Base-by-base conservation (phyloP, 371 early-diverging fungal genomes). In the Basidiobolus meristosporus region DNA sequence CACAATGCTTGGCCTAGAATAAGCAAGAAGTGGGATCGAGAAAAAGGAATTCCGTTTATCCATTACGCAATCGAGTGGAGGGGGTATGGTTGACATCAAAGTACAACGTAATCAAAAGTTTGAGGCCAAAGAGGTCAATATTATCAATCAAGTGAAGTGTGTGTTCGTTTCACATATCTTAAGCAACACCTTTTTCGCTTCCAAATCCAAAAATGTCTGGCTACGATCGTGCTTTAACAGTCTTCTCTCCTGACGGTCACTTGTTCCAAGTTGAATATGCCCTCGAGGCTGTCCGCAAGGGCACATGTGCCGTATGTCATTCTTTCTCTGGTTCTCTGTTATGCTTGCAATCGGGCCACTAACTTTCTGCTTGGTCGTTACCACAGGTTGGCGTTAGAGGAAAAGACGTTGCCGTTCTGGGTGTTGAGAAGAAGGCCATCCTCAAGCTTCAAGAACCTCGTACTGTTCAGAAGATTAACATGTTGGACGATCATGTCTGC, bases 201-300 rank as follows among this genome's bases (percentile, higher is more conserved):
- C n/a, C n/a, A n/a, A n/a, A n/a, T n/a, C n/a, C n/a, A n/a, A n/a
- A n/a, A n/a, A n/a, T n/a, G n/a, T n/a, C n/a, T 34, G 68, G 79
- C 47, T 85, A 85, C 70, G 86, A 85, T 68, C 76, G 82, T 48
- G 93, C 96, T 38, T 73, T 98, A 46, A 98, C 98, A 36, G 88
- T 98, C 45, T 99, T 99, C 60, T 97, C 98, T 23, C 99, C 99
- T 33, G 99, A 99, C 61, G 99, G 99, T 39, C 95, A 98, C 61
- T 68, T 99, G 44, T 96, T 98, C 62, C 99, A 99, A 74, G 99
- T 99, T 43, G 99, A 99, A 68, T 98, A 99, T 62, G 99, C 99
- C 36, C 83, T 95, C 45, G 96, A 98, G 53, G 98, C 99, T 29
- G 92, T 96, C 38, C 72, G 92, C 52, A 96, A 91, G 60, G 99